Evolutionary conservation across 2,329 filamentous ascomycete genomes (phyloP).

Genomic region (Colletotrichum acutatum): DNA sequence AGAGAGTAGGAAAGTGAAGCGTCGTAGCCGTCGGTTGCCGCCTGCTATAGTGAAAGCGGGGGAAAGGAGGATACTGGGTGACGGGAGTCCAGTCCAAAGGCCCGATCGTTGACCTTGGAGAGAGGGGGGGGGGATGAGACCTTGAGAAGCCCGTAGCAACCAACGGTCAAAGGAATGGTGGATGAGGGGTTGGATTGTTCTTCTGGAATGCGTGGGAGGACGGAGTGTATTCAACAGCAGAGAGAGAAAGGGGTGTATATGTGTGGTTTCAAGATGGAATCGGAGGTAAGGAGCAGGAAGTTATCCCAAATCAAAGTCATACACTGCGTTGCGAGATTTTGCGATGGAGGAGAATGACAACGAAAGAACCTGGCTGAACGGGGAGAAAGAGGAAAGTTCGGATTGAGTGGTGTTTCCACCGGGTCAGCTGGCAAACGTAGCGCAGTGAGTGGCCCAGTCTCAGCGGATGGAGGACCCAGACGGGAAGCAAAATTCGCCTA

Average conservation of each 20-base stretch:
- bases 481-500: slow-evolving; percentile 5
- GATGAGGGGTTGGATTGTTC: slow-evolving; percentile 2
- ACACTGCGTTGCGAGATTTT: neutral
- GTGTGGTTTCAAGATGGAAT: neutral
- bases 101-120: neutral
- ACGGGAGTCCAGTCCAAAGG: neutral
- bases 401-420: neutral
- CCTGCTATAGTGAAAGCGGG: neutral
- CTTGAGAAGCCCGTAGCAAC: slow-evolving; percentile 13
- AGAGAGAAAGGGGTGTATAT: neutral
- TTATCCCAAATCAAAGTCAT: neutral
- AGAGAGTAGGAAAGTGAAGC: neutral
- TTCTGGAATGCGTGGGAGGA: slow-evolving; percentile 4
- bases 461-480: slow-evolving; percentile 3
- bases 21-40: neutral
- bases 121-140: neutral
- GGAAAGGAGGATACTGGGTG: neutral
- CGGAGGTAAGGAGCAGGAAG: neutral
- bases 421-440: slow-evolving; percentile 5
- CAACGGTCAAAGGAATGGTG: neutral
- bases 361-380: neutral
- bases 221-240: neutral
- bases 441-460: slow-evolving; percentile 2
- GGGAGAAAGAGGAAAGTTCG: neutral
- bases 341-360: neutral